Evolutionary conservation across 768 basidiomycete species (phyloP).

Genomic region (Suillus plorans): DNA sequence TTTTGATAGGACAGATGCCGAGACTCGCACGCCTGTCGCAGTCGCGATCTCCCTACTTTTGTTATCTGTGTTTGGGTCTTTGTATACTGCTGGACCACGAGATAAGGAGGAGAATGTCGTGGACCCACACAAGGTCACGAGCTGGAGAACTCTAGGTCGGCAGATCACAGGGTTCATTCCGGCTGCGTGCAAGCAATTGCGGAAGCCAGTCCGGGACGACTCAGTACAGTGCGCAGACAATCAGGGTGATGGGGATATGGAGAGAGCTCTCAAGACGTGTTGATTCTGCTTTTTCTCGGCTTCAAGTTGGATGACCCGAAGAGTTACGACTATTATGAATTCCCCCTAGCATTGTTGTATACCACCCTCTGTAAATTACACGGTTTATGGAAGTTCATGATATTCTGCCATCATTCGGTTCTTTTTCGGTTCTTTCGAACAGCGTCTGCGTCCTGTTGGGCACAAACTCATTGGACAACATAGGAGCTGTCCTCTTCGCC

Average conservation of each 20-base stretch:
- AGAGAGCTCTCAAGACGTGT: neutral
- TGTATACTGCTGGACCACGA: constrained; percentile 23
- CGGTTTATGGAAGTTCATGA: too few relatives aligned
- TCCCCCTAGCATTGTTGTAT: neutral
- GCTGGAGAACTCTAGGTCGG: neutral
- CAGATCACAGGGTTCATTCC: constrained; percentile 1
- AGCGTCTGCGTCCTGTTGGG: too few relatives aligned
- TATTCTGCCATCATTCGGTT: too few relatives aligned
- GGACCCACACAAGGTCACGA: neutral
- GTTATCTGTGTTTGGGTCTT: constrained; percentile 29
- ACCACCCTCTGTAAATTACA: neutral
- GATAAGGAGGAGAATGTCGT: constrained; percentile 14
- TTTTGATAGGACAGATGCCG: constrained; percentile 23
- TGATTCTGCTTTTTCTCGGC: neutral
- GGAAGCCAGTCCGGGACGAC: neutral
- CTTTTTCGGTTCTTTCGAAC: too few relatives aligned
- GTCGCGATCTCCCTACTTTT: constrained; percentile 22
- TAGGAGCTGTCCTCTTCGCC: too few relatives aligned
- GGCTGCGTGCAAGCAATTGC: neutral
- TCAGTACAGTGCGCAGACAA: neutral
- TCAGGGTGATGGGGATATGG: neutral
- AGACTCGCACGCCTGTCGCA: constrained; percentile 28
- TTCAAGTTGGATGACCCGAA: neutral
- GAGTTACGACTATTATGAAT: neutral
- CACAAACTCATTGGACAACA: too few relatives aligned